Evolutionary conservation across 2,329 filamentous ascomycete genomes (phyloP), one percentile per base, ranked within the genome.

Genomic region (Aspergillus puulaauensis): DNA sequence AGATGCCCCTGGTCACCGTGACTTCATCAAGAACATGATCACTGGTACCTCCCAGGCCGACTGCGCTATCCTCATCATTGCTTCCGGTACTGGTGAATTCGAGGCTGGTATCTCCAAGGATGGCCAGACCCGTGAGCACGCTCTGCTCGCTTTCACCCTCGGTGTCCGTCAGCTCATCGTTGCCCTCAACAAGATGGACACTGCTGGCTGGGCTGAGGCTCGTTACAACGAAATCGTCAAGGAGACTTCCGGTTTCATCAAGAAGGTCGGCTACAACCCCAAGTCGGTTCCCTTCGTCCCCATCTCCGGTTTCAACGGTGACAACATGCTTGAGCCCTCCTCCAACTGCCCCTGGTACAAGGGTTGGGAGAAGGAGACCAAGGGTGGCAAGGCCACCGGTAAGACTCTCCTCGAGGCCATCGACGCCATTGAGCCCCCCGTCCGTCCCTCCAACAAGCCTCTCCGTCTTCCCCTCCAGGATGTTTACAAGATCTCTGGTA

Each of bases 1-100:
- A 90, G 91, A 99, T 78, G 95, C 95, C 81, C 95, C 95, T 77
- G 95, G 95, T 84, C 95, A 99, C 85, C 93, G 95, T 95, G 95
- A 99, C 80, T 99, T 98, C 88, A 98, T 99, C 91, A 99, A 99
- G 93, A 99, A 98, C 93, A 99, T 99, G 95, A 99, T 99, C 83
- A 98, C 95, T 90, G 95, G 95, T 93, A 98, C 95, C 79, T 99
- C 95, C 82, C 95, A 98, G 90, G 95, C 95, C 75, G 95, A 99
- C 80, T 98, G 95, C 85, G 95, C 95, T 78, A 91, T 99, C 82
- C 93, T 99, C 86, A 98, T 99, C 85, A 99, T 99, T 83, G 95
- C 93, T 75, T 92, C 95, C 77, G 95, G 95, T 87, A 96, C 92
- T 91, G 95, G 95, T 97, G 95, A 99, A 89, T 99, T 99, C 89